These are phyloP conservation scores for Coemansia umbellata DNA, from an alignment of 192 early-diverging fungal species.

Conservation along the genomic window DNA sequence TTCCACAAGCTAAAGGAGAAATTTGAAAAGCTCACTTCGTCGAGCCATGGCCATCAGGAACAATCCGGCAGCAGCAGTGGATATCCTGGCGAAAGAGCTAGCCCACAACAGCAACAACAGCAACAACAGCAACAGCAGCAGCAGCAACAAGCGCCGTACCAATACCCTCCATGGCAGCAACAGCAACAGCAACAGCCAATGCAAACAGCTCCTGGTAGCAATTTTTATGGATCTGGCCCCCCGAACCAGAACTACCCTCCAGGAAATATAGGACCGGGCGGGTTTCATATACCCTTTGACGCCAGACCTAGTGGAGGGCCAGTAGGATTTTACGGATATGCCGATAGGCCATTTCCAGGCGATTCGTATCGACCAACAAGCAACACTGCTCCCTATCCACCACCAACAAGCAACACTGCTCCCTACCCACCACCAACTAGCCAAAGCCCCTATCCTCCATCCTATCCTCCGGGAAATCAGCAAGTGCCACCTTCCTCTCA, in stretches of 20 bases:
- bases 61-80: neutral
- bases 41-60: conserved; percentile 2
- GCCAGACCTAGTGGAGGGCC: no score
- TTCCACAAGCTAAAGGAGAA: conserved; percentile 38
- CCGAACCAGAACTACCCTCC: neutral
- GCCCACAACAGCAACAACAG: neutral
- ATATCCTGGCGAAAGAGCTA: neutral
- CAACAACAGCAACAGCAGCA: neutral
- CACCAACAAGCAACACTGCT: neutral
- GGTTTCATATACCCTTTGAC: conserved; percentile 12
- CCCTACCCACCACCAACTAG: conserved; percentile 12
- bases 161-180: neutral
- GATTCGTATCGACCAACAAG: no score
- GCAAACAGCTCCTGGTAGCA: neutral
- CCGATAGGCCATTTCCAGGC: neutral
- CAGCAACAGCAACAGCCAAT: neutral
- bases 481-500: conserved; percentile 5
- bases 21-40: conserved; percentile 29
- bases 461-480: neutral
- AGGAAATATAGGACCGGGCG: conserved; percentile 16
- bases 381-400: conserved; percentile 8
- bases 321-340: no score
- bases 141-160: conserved; percentile 1
- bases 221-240: neutral
- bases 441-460: neutral